phyloP scores from a whole-genome alignment of 805 yeast species.

The Lachancea nothofagi region DNA sequence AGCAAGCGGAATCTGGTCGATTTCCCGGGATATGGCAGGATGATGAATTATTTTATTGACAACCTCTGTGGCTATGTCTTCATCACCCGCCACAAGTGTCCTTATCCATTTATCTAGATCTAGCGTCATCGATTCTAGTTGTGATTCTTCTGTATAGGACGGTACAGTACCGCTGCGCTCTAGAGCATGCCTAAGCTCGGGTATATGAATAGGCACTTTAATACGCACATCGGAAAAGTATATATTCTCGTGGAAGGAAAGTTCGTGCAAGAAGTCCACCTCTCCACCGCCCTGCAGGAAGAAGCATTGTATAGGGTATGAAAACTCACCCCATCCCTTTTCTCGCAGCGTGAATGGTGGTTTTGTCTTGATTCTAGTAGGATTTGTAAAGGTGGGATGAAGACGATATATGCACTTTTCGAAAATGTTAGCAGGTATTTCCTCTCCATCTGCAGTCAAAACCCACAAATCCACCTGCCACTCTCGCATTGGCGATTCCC shows the following conservation, averaged over 20 bases:
- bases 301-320: constrained; percentile 67
- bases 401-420: constrained; percentile 83
- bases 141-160: constrained; percentile 27
- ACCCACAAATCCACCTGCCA: constrained; percentile 77
- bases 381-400: constrained; percentile 89
- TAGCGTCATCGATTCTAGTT: constrained; percentile 28
- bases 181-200: constrained; percentile 57
- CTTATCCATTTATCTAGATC: constrained; percentile 19
- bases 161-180: constrained; percentile 75
- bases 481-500: constrained; percentile 81
- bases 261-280: constrained; percentile 68
- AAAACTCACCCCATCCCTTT: constrained; percentile 98
- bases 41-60: constrained; percentile 23
- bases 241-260: constrained; percentile 69
- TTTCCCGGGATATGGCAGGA: constrained; percentile 22
- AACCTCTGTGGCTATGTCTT: constrained; percentile 23
- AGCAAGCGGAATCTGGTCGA: constrained; percentile 17
- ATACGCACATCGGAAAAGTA: constrained; percentile 72
- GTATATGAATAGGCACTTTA: constrained; percentile 65
- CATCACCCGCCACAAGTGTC: constrained; percentile 17
- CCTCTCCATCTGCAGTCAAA: constrained; percentile 71
- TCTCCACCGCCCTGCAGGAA: constrained; percentile 79
- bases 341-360: constrained; percentile 83
- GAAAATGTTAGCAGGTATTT: constrained; percentile 72
- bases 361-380: constrained; percentile 63